These are phyloP conservation scores for Reticulomyxa filosa DNA, from an alignment of 78 protist species.

Conservation along the genomic window DNA sequence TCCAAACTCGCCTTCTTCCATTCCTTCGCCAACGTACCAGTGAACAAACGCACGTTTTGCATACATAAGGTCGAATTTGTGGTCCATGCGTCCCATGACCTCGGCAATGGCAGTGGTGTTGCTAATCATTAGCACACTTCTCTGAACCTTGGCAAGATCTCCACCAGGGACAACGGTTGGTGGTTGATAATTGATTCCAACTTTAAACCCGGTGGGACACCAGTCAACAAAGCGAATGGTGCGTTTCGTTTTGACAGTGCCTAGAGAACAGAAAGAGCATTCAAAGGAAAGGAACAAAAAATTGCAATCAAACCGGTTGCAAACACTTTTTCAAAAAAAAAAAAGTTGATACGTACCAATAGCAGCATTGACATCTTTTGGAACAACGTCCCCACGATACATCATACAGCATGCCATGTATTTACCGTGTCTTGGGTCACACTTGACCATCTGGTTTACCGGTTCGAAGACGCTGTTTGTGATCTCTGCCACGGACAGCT, in stretches of 20 bases:
- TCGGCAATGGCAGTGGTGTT: constrained; percentile 84
- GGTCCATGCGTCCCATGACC: constrained; percentile 64
- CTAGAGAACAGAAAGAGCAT: too few relatives aligned
- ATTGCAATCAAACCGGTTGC: too few relatives aligned
- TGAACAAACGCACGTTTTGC: constrained; percentile 72
- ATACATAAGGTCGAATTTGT: constrained; percentile 54
- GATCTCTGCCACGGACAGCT: constrained; percentile 80
- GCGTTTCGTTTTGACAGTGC: constrained; percentile 91
- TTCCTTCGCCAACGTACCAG: constrained; percentile 92
- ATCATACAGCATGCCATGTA: constrained; percentile 95
- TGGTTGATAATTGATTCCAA: constrained; percentile 65
- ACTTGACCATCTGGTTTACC: constrained; percentile 80
- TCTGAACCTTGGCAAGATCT: constrained; percentile 51
- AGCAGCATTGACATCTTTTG: constrained; percentile 91
- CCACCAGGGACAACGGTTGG: constrained; percentile 56
- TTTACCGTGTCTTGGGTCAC: constrained; percentile 96
- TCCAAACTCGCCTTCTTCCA: constrained; percentile 90
- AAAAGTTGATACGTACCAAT: too few relatives aligned
- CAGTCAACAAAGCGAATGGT: constrained; percentile 91
- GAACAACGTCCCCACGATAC: constrained; percentile 96
- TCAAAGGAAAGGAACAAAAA: too few relatives aligned
- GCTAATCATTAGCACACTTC: constrained; percentile 59
- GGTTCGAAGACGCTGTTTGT: constrained; percentile 86
- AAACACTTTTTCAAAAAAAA: too few relatives aligned
- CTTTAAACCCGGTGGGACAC: constrained; percentile 85